A percentile compares a stretch with the other conserved stretches of the same genome.
Conservation (phyloP, 2,329 filamentous ascomycete genomes). For the Albophoma yamanashiensis region DNA sequence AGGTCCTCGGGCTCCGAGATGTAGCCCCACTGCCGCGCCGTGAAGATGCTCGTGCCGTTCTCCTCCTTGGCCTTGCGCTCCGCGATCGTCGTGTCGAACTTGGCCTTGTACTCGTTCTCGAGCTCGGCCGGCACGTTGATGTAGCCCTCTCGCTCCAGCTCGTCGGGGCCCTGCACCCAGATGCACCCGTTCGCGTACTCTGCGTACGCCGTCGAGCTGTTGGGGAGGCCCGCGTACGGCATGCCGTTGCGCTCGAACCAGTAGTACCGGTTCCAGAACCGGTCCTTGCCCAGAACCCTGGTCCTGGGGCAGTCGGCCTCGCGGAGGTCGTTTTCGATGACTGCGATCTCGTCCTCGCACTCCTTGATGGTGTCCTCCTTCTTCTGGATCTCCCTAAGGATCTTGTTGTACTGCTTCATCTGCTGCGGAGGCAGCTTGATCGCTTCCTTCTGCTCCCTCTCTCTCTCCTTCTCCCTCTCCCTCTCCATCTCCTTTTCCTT, state of each 20-base stretch:
- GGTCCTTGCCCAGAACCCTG: conserved; percentile 80
- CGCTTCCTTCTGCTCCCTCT: conserved; percentile 56
- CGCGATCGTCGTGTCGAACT: conserved; percentile 72
- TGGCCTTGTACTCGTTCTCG: conserved; percentile 63
- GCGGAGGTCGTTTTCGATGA: conserved; percentile 82
- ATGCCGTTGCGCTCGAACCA: conserved; percentile 99
- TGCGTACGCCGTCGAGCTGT: conserved; percentile 77
- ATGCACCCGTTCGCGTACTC: conserved; percentile 89
- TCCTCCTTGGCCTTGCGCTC: conserved; percentile 83
- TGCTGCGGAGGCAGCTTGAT: conserved; percentile 58
- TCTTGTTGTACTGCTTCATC: conserved; percentile 78
- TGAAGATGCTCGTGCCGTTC: conserved; percentile 65
- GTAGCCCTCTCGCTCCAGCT: conserved; percentile 76
- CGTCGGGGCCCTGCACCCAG: conserved; percentile 93
- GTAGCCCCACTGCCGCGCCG: conserved; percentile 81
- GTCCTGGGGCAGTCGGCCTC: conserved; percentile 91
- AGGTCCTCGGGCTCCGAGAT: conserved; percentile 72
- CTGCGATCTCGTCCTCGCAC: conserved; percentile 75
- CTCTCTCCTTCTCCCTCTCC: conserved; percentile 43
- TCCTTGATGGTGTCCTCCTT: conserved; percentile 70
- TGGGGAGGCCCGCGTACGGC: conserved; percentile 82
- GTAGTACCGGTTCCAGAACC: conserved; percentile 97
- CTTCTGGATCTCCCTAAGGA: conserved; percentile 81
- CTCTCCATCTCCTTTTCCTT: conserved; percentile 51
- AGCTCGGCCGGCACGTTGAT: conserved; percentile 65